These are phyloP conservation scores for Camellia sinensis DNA, from an alignment of 148 eudicot species.

Conservation along the genomic window DNA sequence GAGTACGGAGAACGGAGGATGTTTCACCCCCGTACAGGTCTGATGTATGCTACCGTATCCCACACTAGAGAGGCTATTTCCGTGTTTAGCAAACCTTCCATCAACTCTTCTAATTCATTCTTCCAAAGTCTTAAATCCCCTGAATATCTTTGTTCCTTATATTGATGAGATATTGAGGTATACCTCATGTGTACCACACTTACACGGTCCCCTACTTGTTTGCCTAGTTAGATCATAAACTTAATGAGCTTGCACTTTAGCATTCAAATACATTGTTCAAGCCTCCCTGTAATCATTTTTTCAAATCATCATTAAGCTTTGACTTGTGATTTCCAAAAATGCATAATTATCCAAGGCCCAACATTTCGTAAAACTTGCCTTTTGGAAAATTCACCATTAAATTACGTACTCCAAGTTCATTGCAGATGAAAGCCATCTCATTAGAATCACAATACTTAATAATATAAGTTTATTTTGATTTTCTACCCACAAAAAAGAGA, in stretches of 20 bases:
- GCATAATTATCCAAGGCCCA: background rate
- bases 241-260: background rate
- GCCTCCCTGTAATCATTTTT: background rate
- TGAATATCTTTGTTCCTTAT: too few relatives aligned
- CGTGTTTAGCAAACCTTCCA: background rate
- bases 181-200: background rate
- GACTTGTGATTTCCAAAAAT: background rate
- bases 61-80: background rate
- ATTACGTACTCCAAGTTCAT: background rate
- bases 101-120: background rate
- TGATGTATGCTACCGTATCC: too few relatives aligned
- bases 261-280: too few relatives aligned
- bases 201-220: background rate
- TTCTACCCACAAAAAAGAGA: background rate
- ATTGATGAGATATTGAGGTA: too few relatives aligned
- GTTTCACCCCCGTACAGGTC: too few relatives aligned
- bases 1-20: too few relatives aligned
- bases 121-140: too few relatives aligned
- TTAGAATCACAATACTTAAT: background rate
- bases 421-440: background rate
- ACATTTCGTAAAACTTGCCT: background rate
- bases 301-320: background rate
- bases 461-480: background rate
- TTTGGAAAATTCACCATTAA: background rate
- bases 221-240: background rate